Evolutionary conservation across 495 filamentous ascomycete genomes (phyloP), one percentile per base, ranked within the genome.

Genomic region (Sporormia fimetaria): DNA sequence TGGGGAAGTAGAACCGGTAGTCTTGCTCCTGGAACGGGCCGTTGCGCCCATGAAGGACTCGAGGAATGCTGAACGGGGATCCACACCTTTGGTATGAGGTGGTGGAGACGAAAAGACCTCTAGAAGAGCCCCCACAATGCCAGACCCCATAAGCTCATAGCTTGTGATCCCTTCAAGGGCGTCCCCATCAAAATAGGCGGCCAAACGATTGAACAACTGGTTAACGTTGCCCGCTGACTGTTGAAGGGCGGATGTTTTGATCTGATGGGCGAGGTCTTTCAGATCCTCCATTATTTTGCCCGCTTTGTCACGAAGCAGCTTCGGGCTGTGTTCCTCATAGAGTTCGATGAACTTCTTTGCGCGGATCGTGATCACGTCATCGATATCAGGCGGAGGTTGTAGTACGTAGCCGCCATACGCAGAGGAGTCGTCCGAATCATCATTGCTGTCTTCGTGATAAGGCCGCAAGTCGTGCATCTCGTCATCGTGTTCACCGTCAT

Each of bases 131-230:
- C 82, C 71, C 18, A 96, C 85, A 39, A 99, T 75, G 16, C 83
- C 81, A 6, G 92, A 95, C 37, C 80, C 84, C 10, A 96, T 74
- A 18, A 99, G 62, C 54, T 99, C 92, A 11, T 87, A 83, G 60
- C 92, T 99, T n/a, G 92, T 96, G 23, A 96, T 87, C 39, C 85
- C 94, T 58, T 94, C 80, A 44, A 96, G 57, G 0, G 77, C 74
- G 59, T 94, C 82, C 2, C 80, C 78, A 42, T 90, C 80, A 57
- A 99, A 99, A 53, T 87, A 85, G n/a, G 73, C 69, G 0, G 86
- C 86, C 36, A 99, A 63, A 24, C 68, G 78, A 22, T 67, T 65
- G 63, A 96, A 96, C 6, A 93, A 68, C 1, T 70, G 58, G 10
- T 65, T 63, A 6, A 81, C 76, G 37, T 68, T 62, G 11, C 69